Percentiles rank a stretch among this genome's conserved stretches.
Evolutionary conservation across 257 asterid species (phyloP).

Genomic region (Solanum tacnaense): DNA sequence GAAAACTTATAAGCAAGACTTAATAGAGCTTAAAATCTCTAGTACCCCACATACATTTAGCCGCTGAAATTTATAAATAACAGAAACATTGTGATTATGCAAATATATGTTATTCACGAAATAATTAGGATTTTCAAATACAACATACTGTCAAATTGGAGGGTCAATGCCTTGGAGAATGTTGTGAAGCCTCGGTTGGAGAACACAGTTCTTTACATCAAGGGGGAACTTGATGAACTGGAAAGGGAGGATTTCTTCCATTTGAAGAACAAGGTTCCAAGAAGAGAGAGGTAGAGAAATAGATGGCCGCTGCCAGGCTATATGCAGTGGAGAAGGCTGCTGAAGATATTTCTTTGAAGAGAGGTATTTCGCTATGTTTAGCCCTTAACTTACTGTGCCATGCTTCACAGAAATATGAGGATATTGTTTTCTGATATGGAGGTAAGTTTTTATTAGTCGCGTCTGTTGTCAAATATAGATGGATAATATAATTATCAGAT

Average conservation of each 20-base stretch:
- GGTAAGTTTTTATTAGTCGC: not conserved
- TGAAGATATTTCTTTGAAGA: constrained; percentile 18
- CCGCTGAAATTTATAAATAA: too few relatives aligned
- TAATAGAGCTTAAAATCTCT: too few relatives aligned
- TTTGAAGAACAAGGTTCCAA: constrained; percentile 38
- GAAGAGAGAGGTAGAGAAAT: constrained; percentile 25
- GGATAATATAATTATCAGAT: not conserved
- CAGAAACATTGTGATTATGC: too few relatives aligned
- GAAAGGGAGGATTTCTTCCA: constrained; percentile 43
- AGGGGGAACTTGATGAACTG: constrained; percentile 35
- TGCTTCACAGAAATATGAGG: too few relatives aligned
- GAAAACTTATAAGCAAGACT: too few relatives aligned
- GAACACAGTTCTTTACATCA: constrained; percentile 16
- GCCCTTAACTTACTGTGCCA: too few relatives aligned
- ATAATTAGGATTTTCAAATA: too few relatives aligned
- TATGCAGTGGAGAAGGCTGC: constrained; percentile 21
- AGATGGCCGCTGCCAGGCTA: constrained; percentile 19
- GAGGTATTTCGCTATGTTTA: constrained; percentile 7
- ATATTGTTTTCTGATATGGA: constrained; percentile 27
- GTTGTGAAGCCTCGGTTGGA: constrained; percentile 21
- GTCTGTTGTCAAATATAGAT: not conserved
- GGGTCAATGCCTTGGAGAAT: constrained; percentile 41
- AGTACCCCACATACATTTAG: too few relatives aligned
- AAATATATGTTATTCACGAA: too few relatives aligned
- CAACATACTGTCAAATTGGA: constrained; percentile 9